Conservation (phyloP, 2,329 filamentous ascomycete species). For the Aureobasidium sp. region DNA sequence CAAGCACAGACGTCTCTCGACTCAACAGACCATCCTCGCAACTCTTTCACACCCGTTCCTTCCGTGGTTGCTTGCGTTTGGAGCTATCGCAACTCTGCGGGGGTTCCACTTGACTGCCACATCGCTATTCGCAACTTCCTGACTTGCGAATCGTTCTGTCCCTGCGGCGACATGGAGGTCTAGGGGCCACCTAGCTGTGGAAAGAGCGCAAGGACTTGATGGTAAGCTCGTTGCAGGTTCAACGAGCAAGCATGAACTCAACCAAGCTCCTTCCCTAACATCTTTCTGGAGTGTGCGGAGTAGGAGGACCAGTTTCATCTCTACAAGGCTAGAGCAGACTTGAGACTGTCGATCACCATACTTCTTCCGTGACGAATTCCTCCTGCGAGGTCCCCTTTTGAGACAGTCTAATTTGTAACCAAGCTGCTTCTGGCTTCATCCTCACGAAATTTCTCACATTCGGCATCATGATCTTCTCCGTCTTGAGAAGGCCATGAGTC, state of each 20-base stretch:
- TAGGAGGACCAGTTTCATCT: conserved; percentile 1
- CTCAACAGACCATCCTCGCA: not conserved
- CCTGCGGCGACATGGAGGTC: not conserved
- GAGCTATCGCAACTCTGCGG: not conserved
- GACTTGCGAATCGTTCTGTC: not conserved
- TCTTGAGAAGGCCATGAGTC: not conserved
- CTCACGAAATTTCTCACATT: not conserved
- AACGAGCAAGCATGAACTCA: not conserved
- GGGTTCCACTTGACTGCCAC: not conserved
- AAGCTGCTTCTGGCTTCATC: not conserved
- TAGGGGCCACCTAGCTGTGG: too few relatives aligned
- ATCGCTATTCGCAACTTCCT: not conserved
- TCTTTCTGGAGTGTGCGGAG: not conserved
- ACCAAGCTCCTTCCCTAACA: not conserved
- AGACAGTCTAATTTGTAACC: conserved; percentile 3
- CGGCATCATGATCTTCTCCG: not conserved
- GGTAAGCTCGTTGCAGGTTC: not conserved
- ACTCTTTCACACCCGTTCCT: not conserved
- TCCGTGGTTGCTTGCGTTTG: conserved; percentile 8
- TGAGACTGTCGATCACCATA: conserved; percentile 11
- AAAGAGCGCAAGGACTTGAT: too few relatives aligned
- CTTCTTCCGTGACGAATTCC: not conserved
- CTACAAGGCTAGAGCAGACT: not conserved
- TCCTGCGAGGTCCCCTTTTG: not conserved
- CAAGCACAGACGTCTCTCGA: not conserved